Conservation (phyloP, 108 stramenopile genomes). For the Pseudonitzschia multistriata region DNA sequence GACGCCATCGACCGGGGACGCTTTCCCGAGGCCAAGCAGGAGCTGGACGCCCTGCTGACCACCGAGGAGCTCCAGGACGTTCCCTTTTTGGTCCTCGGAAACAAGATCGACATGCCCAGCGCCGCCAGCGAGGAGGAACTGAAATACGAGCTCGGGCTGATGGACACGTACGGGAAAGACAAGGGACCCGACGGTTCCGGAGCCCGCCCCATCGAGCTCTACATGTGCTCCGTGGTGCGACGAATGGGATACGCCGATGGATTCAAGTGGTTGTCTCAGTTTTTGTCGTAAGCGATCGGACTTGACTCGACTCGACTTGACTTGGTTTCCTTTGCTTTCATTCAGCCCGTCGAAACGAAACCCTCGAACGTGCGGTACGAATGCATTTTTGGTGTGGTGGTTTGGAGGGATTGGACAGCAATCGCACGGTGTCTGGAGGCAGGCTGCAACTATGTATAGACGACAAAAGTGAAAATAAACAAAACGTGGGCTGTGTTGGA, state of each 20-base stretch:
- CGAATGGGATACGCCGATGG: slow-evolving; percentile 99
- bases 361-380: too few species aligned
- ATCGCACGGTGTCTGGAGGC: too few species aligned
- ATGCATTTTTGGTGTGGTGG: too few species aligned
- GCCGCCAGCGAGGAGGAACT: slow-evolving; percentile 97
- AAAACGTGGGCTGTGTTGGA: too few species aligned
- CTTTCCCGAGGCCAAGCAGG: slow-evolving; percentile 98
- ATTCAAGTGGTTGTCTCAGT: slow-evolving; percentile 97
- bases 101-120: slow-evolving; percentile 97
- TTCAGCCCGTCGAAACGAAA: too few species aligned
- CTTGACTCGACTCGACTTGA: too few species aligned
- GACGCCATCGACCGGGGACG: slow-evolving; percentile 77
- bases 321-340: too few species aligned
- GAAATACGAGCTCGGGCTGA: slow-evolving; percentile 92
- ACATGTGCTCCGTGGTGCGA: slow-evolving; percentile 98
- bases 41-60: slow-evolving; percentile 91
- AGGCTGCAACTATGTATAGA: too few species aligned
- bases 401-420: too few species aligned
- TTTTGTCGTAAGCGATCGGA: slow-evolving; percentile 74
- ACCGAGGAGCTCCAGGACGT: slow-evolving; percentile 93
- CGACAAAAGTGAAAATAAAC: too few species aligned
- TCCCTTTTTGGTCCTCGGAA: slow-evolving; percentile 98
- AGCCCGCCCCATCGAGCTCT: slow-evolving; percentile 95
- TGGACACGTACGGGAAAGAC: slow-evolving; percentile 99
- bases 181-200: slow-evolving; percentile 80